These are phyloP conservation scores for Basipetospora chlamydospora DNA, from an alignment of 2,329 filamentous ascomycete genomes.

Conservation along the genomic window DNA sequence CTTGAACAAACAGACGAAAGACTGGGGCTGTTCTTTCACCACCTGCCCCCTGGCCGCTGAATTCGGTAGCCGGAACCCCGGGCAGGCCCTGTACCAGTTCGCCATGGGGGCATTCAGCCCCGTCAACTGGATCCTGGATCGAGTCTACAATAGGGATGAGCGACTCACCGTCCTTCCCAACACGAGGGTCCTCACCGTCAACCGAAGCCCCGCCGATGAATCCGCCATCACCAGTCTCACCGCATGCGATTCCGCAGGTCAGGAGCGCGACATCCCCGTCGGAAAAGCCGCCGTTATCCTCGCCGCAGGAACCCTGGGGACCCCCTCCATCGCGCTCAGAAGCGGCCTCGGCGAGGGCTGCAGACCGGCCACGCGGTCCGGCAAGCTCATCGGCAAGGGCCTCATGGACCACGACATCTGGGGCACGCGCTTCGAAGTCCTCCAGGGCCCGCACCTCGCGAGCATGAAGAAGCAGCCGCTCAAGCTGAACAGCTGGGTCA, in stretches of 20 bases:
- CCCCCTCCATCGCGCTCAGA: conserved; percentile 3
- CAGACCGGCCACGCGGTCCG: neutral
- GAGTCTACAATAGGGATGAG: conserved; percentile 6
- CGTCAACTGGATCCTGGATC: conserved; percentile 5
- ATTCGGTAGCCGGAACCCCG: neutral
- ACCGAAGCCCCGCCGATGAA: neutral
- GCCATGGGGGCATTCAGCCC: conserved; percentile 5
- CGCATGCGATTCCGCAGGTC: neutral
- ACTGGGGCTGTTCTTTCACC: conserved; percentile 1
- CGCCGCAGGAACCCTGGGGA: conserved; percentile 1
- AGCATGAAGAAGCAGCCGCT: conserved; percentile 3
- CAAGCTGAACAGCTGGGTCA: conserved; percentile 3
- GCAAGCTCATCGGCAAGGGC: conserved; percentile 3
- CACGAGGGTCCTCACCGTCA: conserved; percentile 1
- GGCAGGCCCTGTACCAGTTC: conserved; percentile 3
- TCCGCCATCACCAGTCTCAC: conserved; percentile 2
- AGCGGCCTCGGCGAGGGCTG: conserved; percentile 5
- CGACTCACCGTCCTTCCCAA: conserved; percentile 4
- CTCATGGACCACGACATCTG: conserved; percentile 5
- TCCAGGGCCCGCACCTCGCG: conserved; percentile 1
- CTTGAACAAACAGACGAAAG: conserved; percentile 3
- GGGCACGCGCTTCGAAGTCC: conserved; percentile 4
- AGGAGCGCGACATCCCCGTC: conserved; percentile 1
- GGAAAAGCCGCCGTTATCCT: conserved; percentile 1
- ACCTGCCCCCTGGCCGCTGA: conserved; percentile 2